These are phyloP conservation scores for Lachnellula arida DNA, from an alignment of 2,329 filamentous ascomycete genomes.

Conservation along the genomic window DNA sequence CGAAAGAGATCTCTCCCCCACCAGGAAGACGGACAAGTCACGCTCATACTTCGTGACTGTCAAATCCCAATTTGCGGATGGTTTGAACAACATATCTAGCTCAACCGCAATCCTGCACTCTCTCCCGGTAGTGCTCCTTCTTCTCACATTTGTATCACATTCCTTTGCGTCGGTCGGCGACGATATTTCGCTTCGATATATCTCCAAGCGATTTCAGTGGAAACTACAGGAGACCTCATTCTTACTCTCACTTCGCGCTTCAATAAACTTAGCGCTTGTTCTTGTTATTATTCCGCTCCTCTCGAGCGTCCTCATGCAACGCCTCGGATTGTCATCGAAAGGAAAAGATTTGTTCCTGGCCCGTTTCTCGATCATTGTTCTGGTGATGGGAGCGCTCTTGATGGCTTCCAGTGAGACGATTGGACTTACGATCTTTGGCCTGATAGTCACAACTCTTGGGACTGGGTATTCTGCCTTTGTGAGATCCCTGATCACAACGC, in stretches of 20 bases:
- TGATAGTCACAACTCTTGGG: constrained; percentile 25
- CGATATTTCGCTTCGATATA: constrained; percentile 24
- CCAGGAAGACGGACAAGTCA: not conserved
- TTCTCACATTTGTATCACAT: constrained; percentile 24
- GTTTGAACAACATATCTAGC: constrained; percentile 14
- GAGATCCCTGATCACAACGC: constrained; percentile 22
- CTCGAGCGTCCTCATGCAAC: constrained; percentile 18
- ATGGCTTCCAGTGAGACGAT: constrained; percentile 23
- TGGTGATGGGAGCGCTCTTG: constrained; percentile 17
- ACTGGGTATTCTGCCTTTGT: constrained; percentile 19
- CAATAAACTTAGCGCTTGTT: constrained; percentile 24
- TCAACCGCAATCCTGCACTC: constrained; percentile 25
- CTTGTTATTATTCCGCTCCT: constrained; percentile 22
- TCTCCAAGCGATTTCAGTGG: constrained; percentile 26
- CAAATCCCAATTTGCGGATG: constrained; percentile 11
- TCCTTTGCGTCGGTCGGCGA: constrained; percentile 15
- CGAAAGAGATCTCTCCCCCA: not conserved
- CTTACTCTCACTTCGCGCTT: constrained; percentile 26
- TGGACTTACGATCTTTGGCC: constrained; percentile 17
- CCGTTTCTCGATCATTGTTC: constrained; percentile 17
- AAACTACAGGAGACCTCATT: constrained; percentile 20
- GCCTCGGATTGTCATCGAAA: constrained; percentile 13
- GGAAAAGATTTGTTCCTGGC: constrained; percentile 27
- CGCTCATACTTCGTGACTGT: constrained; percentile 1
- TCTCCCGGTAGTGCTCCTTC: constrained; percentile 27